Evolutionary conservation across 1,284 basidiomycete genomes (phyloP).

Genomic region (Trametes hirsuta): DNA sequence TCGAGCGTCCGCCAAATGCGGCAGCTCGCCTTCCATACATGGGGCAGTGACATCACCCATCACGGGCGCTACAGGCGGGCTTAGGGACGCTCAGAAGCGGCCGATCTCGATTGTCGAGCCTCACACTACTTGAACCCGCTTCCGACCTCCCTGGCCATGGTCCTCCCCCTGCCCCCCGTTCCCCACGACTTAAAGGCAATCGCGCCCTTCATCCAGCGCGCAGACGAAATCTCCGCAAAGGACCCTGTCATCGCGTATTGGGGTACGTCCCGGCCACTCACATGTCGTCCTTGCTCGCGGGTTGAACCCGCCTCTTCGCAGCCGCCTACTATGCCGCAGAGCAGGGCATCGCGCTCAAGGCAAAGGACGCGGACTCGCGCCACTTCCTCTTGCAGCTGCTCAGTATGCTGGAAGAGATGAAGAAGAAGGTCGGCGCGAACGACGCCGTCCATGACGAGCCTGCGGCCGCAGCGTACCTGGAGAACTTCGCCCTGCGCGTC

Average conservation of each 20-base stretch:
- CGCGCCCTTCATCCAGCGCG: conserved; percentile 85
- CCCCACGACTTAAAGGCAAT: conserved; percentile 65
- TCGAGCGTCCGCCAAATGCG: conserved; percentile 5
- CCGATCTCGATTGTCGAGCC: conserved; percentile 14
- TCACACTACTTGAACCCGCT: background rate
- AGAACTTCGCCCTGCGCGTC: conserved; percentile 91
- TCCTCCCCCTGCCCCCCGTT: conserved; percentile 57
- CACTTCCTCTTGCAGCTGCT: conserved; percentile 78
- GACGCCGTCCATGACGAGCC: conserved; percentile 86
- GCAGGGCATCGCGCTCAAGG: conserved; percentile 76
- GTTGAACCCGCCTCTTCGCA: conserved; percentile 36
- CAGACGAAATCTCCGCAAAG: conserved; percentile 79
- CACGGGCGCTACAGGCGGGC: conserved; percentile 1
- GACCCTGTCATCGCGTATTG: conserved; percentile 93
- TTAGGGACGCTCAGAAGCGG: background rate
- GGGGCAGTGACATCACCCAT: conserved; percentile 18
- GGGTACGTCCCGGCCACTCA: conserved; percentile 63
- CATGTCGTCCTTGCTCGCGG: background rate
- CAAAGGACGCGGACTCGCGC: conserved; percentile 63
- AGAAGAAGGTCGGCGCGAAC: conserved; percentile 70
- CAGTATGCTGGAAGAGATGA: conserved; percentile 81
- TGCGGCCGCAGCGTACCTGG: conserved; percentile 86
- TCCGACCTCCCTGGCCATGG: conserved; percentile 15
- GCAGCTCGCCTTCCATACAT: background rate
- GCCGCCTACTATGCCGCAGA: conserved; percentile 92